Conservation (phyloP, 2,329 filamentous ascomycete genomes). For the Tolypocladium sp. region DNA sequence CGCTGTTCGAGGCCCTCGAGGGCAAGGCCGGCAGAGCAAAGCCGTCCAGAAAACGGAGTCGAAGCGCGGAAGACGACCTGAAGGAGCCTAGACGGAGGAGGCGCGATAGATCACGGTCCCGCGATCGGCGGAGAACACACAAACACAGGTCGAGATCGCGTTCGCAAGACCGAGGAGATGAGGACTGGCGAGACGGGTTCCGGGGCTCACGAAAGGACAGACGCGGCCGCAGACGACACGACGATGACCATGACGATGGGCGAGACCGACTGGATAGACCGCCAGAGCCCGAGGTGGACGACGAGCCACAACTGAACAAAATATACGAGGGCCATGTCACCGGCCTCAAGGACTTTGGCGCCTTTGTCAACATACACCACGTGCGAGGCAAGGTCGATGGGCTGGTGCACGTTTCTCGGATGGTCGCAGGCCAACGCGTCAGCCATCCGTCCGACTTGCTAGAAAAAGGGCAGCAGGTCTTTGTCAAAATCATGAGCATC, state of each 20-base stretch:
- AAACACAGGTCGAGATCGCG: conserved; percentile 26
- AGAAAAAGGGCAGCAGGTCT: conserved; percentile 70
- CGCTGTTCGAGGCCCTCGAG: conserved; percentile 79
- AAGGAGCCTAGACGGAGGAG: conserved; percentile 30
- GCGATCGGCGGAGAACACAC: conserved; percentile 28
- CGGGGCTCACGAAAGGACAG: conserved; percentile 20
- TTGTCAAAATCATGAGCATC: conserved; percentile 85
- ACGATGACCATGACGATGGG: conserved; percentile 32
- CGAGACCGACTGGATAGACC: conserved; percentile 54
- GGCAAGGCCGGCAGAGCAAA: conserved; percentile 49
- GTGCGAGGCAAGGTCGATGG: conserved; percentile 86
- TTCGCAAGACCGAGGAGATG: conserved; percentile 29
- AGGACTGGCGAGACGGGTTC: conserved; percentile 33
- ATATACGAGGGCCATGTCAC: conserved; percentile 86
- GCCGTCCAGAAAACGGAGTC: conserved; percentile 45
- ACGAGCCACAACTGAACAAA: conserved; percentile 73
- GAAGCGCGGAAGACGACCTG: conserved; percentile 44
- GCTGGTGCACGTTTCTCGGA: conserved; percentile 84
- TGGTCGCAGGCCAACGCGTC: conserved; percentile 75
- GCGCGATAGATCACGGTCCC: conserved; percentile 30
- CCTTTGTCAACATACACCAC: conserved; percentile 84
- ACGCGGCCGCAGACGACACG: conserved; percentile 28
- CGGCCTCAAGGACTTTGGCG: conserved; percentile 90
- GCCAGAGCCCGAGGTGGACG: conserved; percentile 69
- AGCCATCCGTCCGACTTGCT: conserved; percentile 89